phyloP scores from a whole-genome alignment of 129 eudicot species.

The Chrysanthemum makinoi region DNA sequence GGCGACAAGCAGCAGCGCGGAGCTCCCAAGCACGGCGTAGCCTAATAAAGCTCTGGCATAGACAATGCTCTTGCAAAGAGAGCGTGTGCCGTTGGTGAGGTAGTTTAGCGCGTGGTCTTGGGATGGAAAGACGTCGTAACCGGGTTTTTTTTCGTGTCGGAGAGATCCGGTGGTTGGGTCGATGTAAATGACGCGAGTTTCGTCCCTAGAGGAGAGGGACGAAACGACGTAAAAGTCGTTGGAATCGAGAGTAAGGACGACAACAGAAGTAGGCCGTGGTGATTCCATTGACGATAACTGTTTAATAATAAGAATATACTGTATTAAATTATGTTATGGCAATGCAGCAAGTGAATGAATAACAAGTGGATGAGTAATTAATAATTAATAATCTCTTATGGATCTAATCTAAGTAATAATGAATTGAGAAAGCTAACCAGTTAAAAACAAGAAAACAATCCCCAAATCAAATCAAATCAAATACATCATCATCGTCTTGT shows the following conservation, averaged over 20 bases:
- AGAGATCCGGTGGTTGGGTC: conserved; percentile 94
- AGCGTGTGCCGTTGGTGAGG: conserved; percentile 72
- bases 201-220: conserved; percentile 55
- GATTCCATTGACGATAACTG: too few species aligned
- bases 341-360: too few species aligned
- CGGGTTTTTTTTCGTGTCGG: conserved; percentile 49
- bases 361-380: too few species aligned
- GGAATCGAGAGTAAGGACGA: conserved; percentile 61
- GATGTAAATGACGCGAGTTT: conserved; percentile 82
- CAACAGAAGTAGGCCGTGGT: conserved; percentile 61
- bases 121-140: conserved; percentile 69
- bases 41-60: conserved; percentile 89
- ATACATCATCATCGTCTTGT: too few species aligned
- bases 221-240: conserved; percentile 69
- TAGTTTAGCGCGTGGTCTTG: conserved; percentile 74
- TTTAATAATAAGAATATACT: too few species aligned
- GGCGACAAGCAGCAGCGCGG: conserved; percentile 72
- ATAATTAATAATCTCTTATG: too few species aligned
- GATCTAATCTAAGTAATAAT: too few species aligned
- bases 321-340: too few species aligned
- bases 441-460: too few species aligned
- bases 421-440: too few species aligned
- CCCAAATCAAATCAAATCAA: too few species aligned
- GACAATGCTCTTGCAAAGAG: conserved; percentile 51
- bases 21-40: conserved; percentile 78